Base-by-base conservation (phyloP, 2,329 filamentous ascomycete genomes). In the Fusarium musae region DNA sequence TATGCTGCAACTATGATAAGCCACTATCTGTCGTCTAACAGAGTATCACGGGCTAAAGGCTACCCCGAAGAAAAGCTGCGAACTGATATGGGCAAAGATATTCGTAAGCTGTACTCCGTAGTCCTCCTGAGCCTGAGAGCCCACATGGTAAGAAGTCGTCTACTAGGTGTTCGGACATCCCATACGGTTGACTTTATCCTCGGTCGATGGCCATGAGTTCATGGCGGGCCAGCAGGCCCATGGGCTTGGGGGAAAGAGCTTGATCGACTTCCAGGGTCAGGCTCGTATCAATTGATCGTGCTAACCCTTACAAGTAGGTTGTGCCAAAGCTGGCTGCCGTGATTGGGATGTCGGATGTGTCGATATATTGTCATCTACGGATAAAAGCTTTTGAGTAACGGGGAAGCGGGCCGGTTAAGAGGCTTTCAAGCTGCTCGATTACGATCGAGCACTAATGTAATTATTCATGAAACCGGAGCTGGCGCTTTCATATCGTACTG, bases 181-280 rank as follows among this genome's bases (percentile, higher is more conserved):
- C 28, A 34, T 39, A 23, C n/a, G 17, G 16, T 30, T 34, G 39
- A 30, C 30, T 26, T 49, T 28, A 40, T 65, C 26, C 32, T 36
- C n/a, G 19, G 21, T 28, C 21, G 30, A 21, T 28, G 28, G 42
- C 54, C 32, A 44, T 44, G 50, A 32, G 39, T 54, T 63, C 36
- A 52, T 46, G 17, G n/a, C 37, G n/a, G 34, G 53, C 26, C 36
- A 40, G 21, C 34, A 47, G 36, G 46, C 36, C 23, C 50, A 17
- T 49, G 57, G 34, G 40, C 36, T 58, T 61, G 37, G 46, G 58
- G 37, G 42, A 54, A 37, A 62, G 34, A 40, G 65, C 40, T 43
- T 73, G 60, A 73, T 73, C 65, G 58, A 66, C 70, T 30, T 39
- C 56, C 23, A 59, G 59, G 59, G 49, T 56, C 43, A 30, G 46